Evolutionary conservation across 2,329 filamentous ascomycete genomes (phyloP).

Genomic region (Gyromitra esculenta): DNA sequence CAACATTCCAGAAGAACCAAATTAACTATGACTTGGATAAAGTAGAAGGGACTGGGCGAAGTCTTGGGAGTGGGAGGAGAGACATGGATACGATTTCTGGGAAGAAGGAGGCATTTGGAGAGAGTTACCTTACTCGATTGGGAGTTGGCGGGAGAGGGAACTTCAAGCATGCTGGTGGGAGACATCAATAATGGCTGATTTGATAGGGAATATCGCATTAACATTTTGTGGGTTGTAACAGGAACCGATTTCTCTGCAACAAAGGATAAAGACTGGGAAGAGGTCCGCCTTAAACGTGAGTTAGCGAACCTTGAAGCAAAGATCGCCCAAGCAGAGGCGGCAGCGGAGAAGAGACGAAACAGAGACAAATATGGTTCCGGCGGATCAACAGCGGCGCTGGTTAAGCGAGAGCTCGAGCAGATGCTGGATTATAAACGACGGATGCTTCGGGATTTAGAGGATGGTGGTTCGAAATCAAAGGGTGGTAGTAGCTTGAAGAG

Average conservation of each 20-base stretch:
- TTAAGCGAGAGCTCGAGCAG: constrained; percentile 94
- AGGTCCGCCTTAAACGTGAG: constrained; percentile 92
- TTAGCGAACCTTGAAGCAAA: constrained; percentile 88
- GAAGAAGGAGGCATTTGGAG: constrained; percentile 95
- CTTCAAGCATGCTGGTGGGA: constrained; percentile 74
- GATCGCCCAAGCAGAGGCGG: constrained; percentile 81
- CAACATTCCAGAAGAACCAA: constrained; percentile 92
- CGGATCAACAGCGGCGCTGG: constrained; percentile 84
- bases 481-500: constrained; percentile 78
- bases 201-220: neutral
- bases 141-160: constrained; percentile 78
- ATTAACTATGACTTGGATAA: constrained; percentile 96
- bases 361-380: constrained; percentile 62
- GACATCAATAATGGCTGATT: neutral
- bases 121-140: constrained; percentile 91
- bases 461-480: constrained; percentile 73
- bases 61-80: constrained; percentile 64
- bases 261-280: constrained; percentile 94
- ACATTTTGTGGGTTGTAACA: constrained; percentile 26
- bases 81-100: constrained; percentile 86
- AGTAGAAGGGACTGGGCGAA: constrained; percentile 62
- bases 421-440: constrained; percentile 92
- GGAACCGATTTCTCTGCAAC: constrained; percentile 87
- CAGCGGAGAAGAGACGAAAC: constrained; percentile 71
- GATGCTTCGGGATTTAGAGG: constrained; percentile 78